These are phyloP conservation scores for Amanita exitialis DNA, from an alignment of 768 basidiomycete genomes.

Conservation along the genomic window DNA sequence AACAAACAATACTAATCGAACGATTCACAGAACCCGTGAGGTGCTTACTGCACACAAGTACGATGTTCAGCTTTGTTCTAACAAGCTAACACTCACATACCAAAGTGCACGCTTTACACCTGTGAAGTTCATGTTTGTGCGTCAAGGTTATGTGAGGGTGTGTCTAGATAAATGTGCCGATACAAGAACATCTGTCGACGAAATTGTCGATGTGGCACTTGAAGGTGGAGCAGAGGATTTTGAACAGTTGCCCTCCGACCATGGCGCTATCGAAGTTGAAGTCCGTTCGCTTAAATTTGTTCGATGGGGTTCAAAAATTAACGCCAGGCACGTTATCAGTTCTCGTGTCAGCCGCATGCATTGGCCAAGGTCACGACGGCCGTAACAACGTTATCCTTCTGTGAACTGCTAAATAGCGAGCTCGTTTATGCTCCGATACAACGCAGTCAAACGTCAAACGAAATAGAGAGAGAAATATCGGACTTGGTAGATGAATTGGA, in stretches of 20 bases:
- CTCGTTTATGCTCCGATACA: constrained; percentile 46
- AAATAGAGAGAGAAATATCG: constrained; percentile 28
- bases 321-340: constrained; percentile 17
- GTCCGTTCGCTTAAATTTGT: background rate
- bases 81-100: background rate
- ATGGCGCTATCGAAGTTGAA: constrained; percentile 15
- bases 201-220: constrained; percentile 30
- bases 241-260: constrained; percentile 21
- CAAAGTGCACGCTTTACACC: constrained; percentile 50
- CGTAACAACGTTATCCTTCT: constrained; percentile 17
- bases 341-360: constrained; percentile 32
- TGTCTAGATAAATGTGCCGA: constrained; percentile 23
- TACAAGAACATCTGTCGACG: constrained; percentile 18
- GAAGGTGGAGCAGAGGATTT: constrained; percentile 35
- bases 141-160: constrained; percentile 42
- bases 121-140: constrained; percentile 56
- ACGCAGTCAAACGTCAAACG: constrained; percentile 24
- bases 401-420: constrained; percentile 34
- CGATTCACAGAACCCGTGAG: constrained; percentile 45
- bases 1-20: constrained; percentile 58
- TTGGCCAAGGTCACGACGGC: constrained; percentile 28
- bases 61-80: constrained; percentile 9
- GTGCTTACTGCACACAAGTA: constrained; percentile 40
- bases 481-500: constrained; percentile 42
- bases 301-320: background rate